Percentiles rank a stretch among this genome's conserved stretches.
phyloP scores from a whole-genome alignment of 2,329 filamentous ascomycete species.

The Albifimbria verrucaria region DNA sequence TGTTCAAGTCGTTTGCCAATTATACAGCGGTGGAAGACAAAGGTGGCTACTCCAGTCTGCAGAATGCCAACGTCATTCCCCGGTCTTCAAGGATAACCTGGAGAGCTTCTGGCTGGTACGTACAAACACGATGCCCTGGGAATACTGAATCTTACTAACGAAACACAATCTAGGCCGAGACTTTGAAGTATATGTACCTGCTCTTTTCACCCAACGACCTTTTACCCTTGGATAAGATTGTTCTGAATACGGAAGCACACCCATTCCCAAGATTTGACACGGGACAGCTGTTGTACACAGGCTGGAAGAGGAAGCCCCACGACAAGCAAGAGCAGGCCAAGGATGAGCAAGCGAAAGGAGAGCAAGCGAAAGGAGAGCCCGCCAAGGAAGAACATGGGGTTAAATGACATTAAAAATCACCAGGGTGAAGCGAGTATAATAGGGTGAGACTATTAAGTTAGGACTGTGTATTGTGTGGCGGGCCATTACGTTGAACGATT shows the following conservation, averaged over 20 bases:
- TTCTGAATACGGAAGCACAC: conserved; percentile 96
- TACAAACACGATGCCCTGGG: conserved; percentile 10
- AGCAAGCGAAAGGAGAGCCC: neutral
- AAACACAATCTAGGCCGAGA: conserved; percentile 68
- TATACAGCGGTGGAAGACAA: conserved; percentile 76
- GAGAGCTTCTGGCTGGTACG: conserved; percentile 96
- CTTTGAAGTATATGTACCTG: conserved; percentile 95
- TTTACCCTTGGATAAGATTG: conserved; percentile 79
- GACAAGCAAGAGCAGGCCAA: conserved; percentile 24
- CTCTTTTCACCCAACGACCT: conserved; percentile 83
- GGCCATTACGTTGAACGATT: too few relatives aligned
- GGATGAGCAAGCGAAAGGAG: neutral
- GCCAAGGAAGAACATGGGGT: too few relatives aligned
- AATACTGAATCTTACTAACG: conserved; percentile 10
- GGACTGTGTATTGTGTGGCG: too few relatives aligned
- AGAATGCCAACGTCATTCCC: conserved; percentile 72
- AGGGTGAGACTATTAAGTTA: too few relatives aligned
- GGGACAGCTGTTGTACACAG: conserved; percentile 71
- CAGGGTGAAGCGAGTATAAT: too few relatives aligned
- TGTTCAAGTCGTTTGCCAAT: conserved; percentile 90
- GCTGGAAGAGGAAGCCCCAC: conserved; percentile 71
- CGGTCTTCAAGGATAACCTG: conserved; percentile 81
- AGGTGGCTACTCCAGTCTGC: conserved; percentile 78
- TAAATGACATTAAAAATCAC: too few relatives aligned
- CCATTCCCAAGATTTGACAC: conserved; percentile 84